Evolutionary conservation across 331 rosid genomes (phyloP).

Genomic region (Malus hybrid): DNA sequence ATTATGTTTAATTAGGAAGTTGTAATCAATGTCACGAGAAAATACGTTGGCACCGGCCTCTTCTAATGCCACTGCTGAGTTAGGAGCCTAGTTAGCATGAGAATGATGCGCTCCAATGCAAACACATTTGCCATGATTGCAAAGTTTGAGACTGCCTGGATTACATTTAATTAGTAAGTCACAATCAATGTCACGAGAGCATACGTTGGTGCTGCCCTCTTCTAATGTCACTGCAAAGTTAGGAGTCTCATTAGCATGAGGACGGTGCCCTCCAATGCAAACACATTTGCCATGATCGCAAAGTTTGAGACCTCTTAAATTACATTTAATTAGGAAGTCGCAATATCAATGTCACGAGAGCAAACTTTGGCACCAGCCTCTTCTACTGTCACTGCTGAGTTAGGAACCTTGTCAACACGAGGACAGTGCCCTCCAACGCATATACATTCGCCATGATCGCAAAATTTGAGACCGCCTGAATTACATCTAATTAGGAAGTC

Average conservation of each 20-base stretch:
- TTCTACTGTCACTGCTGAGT: no score
- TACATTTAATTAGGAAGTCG: no score
- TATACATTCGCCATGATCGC: no score
- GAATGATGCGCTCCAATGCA: not conserved
- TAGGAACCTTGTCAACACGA: no score
- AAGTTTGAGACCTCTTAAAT: no score
- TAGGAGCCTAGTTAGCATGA: not conserved
- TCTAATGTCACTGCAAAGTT: not conserved
- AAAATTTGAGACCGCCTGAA: no score
- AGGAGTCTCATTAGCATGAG: not conserved
- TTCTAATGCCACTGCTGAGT: not conserved
- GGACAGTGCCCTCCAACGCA: no score
- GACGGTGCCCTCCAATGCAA: no score
- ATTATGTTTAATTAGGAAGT: not conserved
- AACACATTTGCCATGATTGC: not conserved
- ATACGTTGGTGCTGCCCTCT: not conserved
- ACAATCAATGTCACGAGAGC: not conserved
- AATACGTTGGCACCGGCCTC: not conserved
- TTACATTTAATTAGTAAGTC: not conserved
- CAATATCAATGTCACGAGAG: no score
- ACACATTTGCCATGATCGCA: no score
- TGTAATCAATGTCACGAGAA: not conserved
- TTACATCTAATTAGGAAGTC: no score
- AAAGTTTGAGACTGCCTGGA: not conserved
- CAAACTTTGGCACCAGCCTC: no score